phyloP scores from a whole-genome alignment of 305 asterid genomes.

The Solanum hybrid region DNA sequence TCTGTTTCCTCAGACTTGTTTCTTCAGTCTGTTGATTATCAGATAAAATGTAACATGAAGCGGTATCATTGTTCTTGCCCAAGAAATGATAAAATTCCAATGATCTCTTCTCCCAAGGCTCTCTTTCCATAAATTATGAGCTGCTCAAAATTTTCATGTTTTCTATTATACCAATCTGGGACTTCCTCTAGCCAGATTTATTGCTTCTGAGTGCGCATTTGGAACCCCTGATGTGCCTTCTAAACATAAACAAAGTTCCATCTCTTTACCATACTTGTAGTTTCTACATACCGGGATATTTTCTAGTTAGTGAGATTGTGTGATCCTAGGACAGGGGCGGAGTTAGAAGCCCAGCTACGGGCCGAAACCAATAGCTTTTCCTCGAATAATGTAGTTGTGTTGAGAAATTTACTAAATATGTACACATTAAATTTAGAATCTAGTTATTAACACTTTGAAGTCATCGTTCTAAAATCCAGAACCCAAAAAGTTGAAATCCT shows the following conservation, averaged over 20 bases:
- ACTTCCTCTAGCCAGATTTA: background rate
- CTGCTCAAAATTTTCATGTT: background rate
- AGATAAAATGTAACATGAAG: slow-evolving; percentile 1
- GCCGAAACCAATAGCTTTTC: background rate
- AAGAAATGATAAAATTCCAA: background rate
- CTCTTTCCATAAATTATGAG: background rate
- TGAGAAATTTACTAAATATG: background rate
- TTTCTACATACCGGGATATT: background rate
- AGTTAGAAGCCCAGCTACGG: background rate
- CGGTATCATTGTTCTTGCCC: background rate
- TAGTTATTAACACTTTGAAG: background rate
- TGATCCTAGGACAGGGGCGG: background rate
- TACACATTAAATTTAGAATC: background rate
- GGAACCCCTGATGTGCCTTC: background rate
- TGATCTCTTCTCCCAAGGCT: background rate
- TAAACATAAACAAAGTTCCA: background rate
- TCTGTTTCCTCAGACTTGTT: background rate
- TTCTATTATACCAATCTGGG: background rate
- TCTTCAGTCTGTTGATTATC: background rate
- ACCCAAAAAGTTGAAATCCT: background rate
- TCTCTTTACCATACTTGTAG: background rate
- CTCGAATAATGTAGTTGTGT: background rate
- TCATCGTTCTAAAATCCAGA: background rate
- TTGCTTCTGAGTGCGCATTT: background rate
- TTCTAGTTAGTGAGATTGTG: background rate